phyloP scores from a whole-genome alignment of 345 rosid genomes.

The Ceriops decandra region DNA sequence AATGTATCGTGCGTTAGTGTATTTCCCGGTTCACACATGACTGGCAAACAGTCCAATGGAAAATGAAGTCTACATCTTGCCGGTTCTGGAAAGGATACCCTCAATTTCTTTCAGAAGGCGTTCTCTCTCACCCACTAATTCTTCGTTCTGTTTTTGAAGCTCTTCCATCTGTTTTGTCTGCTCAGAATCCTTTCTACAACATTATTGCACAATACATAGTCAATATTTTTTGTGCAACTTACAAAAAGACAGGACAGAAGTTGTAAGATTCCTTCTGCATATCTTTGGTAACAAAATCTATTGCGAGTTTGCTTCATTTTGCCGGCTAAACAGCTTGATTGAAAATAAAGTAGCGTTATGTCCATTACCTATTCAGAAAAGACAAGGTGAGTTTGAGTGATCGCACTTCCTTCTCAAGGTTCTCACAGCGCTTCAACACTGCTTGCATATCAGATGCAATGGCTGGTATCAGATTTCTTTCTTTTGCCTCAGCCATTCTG shows the following conservation, averaged over 20 bases:
- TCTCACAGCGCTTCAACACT: conserved; percentile 51
- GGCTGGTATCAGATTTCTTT: conserved; percentile 46
- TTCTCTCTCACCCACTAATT: conserved; percentile 49
- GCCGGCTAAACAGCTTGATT: no score
- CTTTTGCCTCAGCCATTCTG: conserved; percentile 83
- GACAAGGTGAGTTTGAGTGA: conserved; percentile 70
- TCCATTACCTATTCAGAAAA: conserved; percentile 60
- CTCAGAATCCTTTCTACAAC: conserved; percentile 44
- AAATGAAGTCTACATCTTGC: conserved; percentile 26
- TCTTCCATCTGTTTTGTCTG: no score
- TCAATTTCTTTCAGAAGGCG: conserved; percentile 65
- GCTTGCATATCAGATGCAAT: conserved; percentile 57
- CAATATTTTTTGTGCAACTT: neutral
- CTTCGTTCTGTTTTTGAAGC: conserved; percentile 18
- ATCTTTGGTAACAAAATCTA: no score
- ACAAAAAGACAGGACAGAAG: no score
- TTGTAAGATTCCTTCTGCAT: no score
- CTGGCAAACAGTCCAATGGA: neutral
- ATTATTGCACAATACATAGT: neutral
- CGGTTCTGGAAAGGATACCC: conserved; percentile 42
- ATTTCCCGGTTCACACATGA: no score
- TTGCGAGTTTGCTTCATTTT: no score
- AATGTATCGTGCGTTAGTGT: no score
- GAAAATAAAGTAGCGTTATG: neutral
- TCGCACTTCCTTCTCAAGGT: conserved; percentile 76